phyloP scores from a whole-genome alignment of 2,329 filamentous ascomycete species.

The Emmonsiellopsis sp. region DNA sequence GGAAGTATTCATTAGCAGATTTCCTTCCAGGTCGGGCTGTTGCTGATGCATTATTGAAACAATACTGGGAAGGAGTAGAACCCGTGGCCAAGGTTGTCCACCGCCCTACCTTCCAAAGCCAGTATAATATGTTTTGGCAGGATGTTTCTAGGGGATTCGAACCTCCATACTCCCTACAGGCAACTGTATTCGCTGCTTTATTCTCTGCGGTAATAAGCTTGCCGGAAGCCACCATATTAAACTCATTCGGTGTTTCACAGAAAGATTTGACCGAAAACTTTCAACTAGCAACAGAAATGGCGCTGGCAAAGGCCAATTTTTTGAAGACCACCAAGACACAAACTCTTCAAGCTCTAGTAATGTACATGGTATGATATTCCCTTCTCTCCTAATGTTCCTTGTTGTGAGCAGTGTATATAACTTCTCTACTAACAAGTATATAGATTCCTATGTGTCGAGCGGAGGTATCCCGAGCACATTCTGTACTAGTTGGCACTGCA shows the following conservation, averaged over 20 bases:
- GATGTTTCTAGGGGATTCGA: slow-evolving; percentile 51
- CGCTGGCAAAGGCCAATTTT: slow-evolving; percentile 61
- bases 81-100: slow-evolving; percentile 60
- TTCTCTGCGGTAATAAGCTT: slow-evolving; percentile 62
- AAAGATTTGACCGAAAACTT: slow-evolving; percentile 52
- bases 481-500: slow-evolving; percentile 61
- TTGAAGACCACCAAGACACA: slow-evolving; percentile 63
- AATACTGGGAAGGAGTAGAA: slow-evolving; percentile 62
- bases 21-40: slow-evolving; percentile 51
- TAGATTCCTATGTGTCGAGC: slow-evolving; percentile 63
- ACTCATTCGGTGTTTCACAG: slow-evolving; percentile 50
- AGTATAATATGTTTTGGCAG: slow-evolving; percentile 59
- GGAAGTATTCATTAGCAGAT: slow-evolving; percentile 46
- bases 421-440: slow-evolving; percentile 14
- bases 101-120: slow-evolving; percentile 55
- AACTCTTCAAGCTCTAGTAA: slow-evolving; percentile 66
- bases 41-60: slow-evolving; percentile 54
- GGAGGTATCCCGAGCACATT: slow-evolving; percentile 65
- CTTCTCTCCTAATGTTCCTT: neutral
- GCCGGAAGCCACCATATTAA: slow-evolving; percentile 43
- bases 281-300: slow-evolving; percentile 57
- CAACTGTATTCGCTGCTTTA: slow-evolving; percentile 59
- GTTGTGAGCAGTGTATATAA: neutral
- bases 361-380: slow-evolving; percentile 55
- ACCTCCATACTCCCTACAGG: slow-evolving; percentile 56